A percentile compares a stretch with the other conserved stretches of the same genome.
Conservation (phyloP, 2,329 filamentous ascomycete genomes). For the Stagonosporopsis rhizophila region DNA sequence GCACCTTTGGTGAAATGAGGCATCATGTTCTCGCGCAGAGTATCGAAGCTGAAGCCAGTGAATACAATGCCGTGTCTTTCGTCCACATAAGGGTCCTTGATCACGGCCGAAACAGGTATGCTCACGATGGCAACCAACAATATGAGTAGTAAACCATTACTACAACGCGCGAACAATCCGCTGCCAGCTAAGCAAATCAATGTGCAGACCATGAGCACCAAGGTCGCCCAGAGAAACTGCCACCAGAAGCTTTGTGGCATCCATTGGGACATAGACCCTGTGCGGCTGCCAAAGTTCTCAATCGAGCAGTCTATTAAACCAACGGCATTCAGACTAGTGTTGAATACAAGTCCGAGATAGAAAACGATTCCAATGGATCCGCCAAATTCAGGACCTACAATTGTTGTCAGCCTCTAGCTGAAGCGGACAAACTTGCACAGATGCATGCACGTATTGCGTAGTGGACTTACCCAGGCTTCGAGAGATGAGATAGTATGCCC, state of each 20-base stretch:
- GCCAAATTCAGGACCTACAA: conserved; percentile 78
- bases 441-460: neutral
- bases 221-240: conserved; percentile 76
- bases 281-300: conserved; percentile 70
- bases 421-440: neutral
- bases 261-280: conserved; percentile 64
- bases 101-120: conserved; percentile 78
- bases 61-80: conserved; percentile 71
- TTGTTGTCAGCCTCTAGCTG: neutral
- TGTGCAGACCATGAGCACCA: conserved; percentile 74
- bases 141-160: conserved; percentile 75
- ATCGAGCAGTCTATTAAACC: conserved; percentile 83
- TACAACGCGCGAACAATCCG: conserved; percentile 79
- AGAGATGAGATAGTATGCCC: conserved; percentile 88
- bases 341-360: conserved; percentile 83
- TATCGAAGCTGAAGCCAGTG: conserved; percentile 75
- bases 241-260: conserved; percentile 78
- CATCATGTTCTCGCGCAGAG: conserved; percentile 75
- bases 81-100: conserved; percentile 72
- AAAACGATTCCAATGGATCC: conserved; percentile 88
- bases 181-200: conserved; percentile 80
- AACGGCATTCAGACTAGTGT: conserved; percentile 86
- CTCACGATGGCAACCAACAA: conserved; percentile 77
- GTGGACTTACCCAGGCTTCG: conserved; percentile 63
- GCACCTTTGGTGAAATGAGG: conserved; percentile 70